These are phyloP conservation scores for Tricholoma terreum DNA, from an alignment of 768 basidiomycete species.

Conservation along the genomic window DNA sequence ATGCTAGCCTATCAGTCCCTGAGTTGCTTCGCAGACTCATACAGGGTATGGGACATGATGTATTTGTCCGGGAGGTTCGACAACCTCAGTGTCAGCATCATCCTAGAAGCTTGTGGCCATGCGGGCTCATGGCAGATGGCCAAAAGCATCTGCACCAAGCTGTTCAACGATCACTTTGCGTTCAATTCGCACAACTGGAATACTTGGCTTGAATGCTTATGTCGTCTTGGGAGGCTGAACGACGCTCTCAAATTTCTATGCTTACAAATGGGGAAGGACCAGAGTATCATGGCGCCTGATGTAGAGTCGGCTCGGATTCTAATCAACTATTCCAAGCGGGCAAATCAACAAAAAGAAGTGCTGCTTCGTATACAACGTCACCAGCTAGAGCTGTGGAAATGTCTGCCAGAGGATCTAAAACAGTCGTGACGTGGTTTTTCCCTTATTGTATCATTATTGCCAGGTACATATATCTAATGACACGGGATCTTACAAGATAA, in stretches of 20 bases:
- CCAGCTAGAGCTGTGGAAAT: conserved; percentile 38
- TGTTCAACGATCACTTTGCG: conserved; percentile 45
- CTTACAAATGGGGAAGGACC: conserved; percentile 55
- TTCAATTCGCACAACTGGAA: conserved; percentile 76
- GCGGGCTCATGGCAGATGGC: conserved; percentile 51
- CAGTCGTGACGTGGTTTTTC: conserved; percentile 15
- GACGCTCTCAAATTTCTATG: conserved; percentile 67
- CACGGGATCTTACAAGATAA: conserved; percentile 21
- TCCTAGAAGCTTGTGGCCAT: conserved; percentile 80
- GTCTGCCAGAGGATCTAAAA: conserved; percentile 24
- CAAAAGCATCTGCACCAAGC: conserved; percentile 50
- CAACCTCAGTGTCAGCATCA: conserved; percentile 70
- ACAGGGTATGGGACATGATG: conserved; percentile 78
- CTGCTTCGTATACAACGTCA: conserved; percentile 40
- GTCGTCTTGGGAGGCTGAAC: conserved; percentile 59
- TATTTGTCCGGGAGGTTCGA: conserved; percentile 56
- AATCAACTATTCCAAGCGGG: conserved; percentile 48
- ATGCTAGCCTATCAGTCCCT: conserved; percentile 89
- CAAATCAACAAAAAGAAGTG: conserved; percentile 42
- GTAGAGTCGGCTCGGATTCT: conserved; percentile 50
- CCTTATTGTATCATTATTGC: conserved; percentile 9
- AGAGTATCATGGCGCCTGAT: conserved; percentile 45
- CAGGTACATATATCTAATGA: conserved; percentile 27
- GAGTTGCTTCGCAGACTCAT: conserved; percentile 66
- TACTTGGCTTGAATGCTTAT: conserved; percentile 83